Evolutionary conservation across 2,329 filamentous ascomycete genomes (phyloP), one percentile per base, ranked within the genome.

Genomic region (Corniculantispora saksenae): DNA sequence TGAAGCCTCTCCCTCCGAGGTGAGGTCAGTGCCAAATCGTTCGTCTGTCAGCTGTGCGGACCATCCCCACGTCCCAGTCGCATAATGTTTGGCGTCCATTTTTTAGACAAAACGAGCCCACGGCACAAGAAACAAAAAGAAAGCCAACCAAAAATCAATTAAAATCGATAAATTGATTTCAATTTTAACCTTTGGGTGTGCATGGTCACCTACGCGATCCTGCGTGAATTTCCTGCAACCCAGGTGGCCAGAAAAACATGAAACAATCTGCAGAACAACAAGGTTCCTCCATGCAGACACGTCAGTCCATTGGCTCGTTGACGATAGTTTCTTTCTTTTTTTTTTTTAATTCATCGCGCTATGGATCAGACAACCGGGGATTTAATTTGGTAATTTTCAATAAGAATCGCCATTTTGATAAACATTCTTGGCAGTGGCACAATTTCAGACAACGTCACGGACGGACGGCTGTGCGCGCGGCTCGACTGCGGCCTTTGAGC

Each of bases 211-310:
- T 32, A 38, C 21, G 51, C 27, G 51, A 55, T 17, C n/a, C 29
- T 29, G 13, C 51, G 17, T 32, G 3, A 15, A 13, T 25, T 38
- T 32, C 17, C 23, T n/a, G n/a, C n/a, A 12, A 13, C 21, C 45
- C 45, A 32, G 21, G 21, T 9, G 45, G 12, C 8, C 8, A 3
- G 38, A 10, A 32, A 32, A 32, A 55, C 38, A 54, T 62, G 50
- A 62, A 62, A 62, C 60, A 62, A 50, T 54, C 40, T 47, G 35
- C 58, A 35, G 32, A 53, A 29, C 47, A 53, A 61, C 38, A 61
- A 45, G 23, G 50, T 55, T 62, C 21, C 10, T 19, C 12, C 12
- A 7, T 35, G 38, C 25, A 47, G 38, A 13, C 27, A 3, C n/a
- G 48, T 12, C 32, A 54, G 27, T 29, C 35, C 19, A n/a, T 35